phyloP scores from a whole-genome alignment of 2,329 filamentous ascomycete genomes.

The Ramularia endophylla region DNA sequence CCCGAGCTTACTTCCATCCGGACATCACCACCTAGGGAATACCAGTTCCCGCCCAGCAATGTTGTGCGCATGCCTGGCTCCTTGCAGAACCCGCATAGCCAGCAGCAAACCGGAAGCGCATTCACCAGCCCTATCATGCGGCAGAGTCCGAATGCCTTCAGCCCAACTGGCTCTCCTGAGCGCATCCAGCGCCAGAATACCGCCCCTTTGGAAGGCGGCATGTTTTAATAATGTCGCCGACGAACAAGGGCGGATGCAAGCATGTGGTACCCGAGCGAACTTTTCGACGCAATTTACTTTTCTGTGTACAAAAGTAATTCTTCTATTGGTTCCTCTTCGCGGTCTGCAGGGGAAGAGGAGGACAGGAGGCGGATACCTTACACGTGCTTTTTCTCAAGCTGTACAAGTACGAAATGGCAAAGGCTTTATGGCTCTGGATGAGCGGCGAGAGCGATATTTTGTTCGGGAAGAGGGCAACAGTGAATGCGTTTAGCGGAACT shows the following conservation, averaged over 20 bases:
- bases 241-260: conserved; percentile 1
- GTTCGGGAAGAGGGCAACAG: not conserved
- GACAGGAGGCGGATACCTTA: not conserved
- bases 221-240: conserved; percentile 14
- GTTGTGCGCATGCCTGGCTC: conserved; percentile 12
- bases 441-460: too few species aligned
- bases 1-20: conserved; percentile 11
- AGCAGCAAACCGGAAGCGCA: too few species aligned
- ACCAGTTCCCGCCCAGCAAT: conserved; percentile 14
- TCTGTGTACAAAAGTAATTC: too few species aligned
- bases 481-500: too few species aligned
- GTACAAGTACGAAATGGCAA: not conserved
- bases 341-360: not conserved
- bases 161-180: conserved; percentile 10
- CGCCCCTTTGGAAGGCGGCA: conserved; percentile 13
- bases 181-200: conserved; percentile 1
- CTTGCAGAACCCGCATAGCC: too few species aligned
- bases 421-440: too few species aligned
- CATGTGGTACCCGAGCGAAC: too few species aligned
- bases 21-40: conserved; percentile 9
- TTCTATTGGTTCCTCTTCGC: too few species aligned
- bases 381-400: not conserved
- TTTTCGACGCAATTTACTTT: too few species aligned
- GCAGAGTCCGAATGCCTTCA: conserved; percentile 4
- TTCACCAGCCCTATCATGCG: too few species aligned